These are phyloP conservation scores for Fusarium sp. DNA, from an alignment of 2,329 filamentous ascomycete species.

Conservation along the genomic window DNA sequence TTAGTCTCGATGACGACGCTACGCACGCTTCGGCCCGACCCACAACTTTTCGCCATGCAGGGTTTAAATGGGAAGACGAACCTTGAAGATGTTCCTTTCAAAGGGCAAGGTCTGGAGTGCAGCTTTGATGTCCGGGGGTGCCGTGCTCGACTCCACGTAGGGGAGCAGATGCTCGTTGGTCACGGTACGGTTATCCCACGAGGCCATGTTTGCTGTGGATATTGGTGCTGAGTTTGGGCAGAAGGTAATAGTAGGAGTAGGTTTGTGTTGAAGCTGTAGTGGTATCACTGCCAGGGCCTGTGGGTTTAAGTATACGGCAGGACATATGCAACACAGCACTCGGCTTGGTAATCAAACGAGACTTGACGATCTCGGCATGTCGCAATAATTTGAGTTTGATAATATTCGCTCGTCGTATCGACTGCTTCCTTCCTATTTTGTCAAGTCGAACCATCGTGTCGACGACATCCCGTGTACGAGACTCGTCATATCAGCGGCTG, in stretches of 20 bases:
- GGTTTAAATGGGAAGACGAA: background rate
- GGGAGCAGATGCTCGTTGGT: constrained; percentile 19
- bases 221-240: background rate
- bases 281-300: background rate
- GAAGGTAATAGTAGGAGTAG: background rate
- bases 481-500: background rate
- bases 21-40: background rate
- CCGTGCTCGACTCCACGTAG: constrained; percentile 13
- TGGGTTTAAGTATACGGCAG: background rate
- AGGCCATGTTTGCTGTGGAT: background rate
- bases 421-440: background rate
- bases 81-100: constrained; percentile 28
- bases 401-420: background rate
- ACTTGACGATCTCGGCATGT: background rate
- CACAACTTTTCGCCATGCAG: background rate
- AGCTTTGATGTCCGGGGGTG: constrained; percentile 11
- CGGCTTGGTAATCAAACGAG: background rate
- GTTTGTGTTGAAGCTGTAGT: background rate
- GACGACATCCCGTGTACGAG: background rate
- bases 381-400: background rate
- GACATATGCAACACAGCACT: background rate
- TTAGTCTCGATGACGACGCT: background rate
- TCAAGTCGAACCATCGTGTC: background rate
- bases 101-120: constrained; percentile 18
- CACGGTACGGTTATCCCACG: constrained; percentile 9